These are phyloP conservation scores for Cladobotryum protrusum DNA, from an alignment of 2,329 filamentous ascomycete species.

Conservation along the genomic window DNA sequence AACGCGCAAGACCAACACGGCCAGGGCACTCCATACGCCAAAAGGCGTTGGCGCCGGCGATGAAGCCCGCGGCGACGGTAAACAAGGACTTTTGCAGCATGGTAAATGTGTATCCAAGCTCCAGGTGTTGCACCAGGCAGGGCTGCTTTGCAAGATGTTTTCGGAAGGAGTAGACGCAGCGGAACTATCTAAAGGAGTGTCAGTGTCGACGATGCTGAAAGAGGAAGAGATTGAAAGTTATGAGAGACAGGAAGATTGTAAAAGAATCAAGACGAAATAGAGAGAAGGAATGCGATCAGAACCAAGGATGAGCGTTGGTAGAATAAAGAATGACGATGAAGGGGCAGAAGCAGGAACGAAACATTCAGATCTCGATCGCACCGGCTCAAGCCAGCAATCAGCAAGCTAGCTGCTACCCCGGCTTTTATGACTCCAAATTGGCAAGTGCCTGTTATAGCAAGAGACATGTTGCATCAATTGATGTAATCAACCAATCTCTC, in stretches of 20 bases:
- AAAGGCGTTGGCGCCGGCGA: constrained; percentile 56
- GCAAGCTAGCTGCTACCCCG: background rate
- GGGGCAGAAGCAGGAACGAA: background rate
- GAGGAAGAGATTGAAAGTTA: background rate
- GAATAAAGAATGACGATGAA: background rate
- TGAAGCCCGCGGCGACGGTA: constrained; percentile 28
- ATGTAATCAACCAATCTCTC: constrained; percentile 6
- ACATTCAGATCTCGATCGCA: background rate
- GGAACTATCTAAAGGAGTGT: constrained; percentile 26
- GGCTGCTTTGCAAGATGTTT: constrained; percentile 9
- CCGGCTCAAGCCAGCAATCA: no score
- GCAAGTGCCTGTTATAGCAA: constrained; percentile 3
- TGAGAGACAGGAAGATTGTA: no score
- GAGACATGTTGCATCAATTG: background rate
- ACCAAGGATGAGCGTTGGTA: no score
- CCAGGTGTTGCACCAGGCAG: constrained; percentile 11
- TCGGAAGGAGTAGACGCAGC: constrained; percentile 28
- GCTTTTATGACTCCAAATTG: background rate
- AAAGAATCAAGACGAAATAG: no score
- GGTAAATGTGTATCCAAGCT: constrained; percentile 20
- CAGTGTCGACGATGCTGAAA: constrained; percentile 8
- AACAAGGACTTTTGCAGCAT: constrained; percentile 30
- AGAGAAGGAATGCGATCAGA: no score
- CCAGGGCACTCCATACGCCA: constrained; percentile 86
- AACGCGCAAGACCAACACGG: constrained; percentile 59